Evolutionary conservation across 148 eudicot genomes (phyloP).

Genomic region (Camellia sinensis): DNA sequence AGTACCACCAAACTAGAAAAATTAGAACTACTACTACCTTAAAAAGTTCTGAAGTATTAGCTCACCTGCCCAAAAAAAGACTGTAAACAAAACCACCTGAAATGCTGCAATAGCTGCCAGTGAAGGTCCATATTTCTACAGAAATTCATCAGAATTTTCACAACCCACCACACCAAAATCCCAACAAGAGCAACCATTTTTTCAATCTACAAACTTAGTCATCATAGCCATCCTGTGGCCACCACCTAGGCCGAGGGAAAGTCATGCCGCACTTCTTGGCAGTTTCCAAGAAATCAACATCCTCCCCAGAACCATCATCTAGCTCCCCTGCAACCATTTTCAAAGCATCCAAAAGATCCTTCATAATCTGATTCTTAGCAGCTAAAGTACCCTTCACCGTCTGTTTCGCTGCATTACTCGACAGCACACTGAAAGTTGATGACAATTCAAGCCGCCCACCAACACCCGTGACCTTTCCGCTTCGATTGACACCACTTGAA

Average conservation of each 20-base stretch:
- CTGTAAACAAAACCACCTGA: background rate
- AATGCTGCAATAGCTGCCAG: background rate
- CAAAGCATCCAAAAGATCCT: slow-evolving; percentile 26
- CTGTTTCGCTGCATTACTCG: background rate
- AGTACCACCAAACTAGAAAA: background rate
- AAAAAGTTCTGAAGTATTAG: background rate
- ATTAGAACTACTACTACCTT: background rate
- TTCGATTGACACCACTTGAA: background rate
- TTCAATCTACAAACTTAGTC: slow-evolving; percentile 1
- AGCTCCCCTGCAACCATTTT: slow-evolving; percentile 13
- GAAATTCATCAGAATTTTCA: background rate
- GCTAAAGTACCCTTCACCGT: background rate
- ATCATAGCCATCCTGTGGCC: slow-evolving; percentile 20
- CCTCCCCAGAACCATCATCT: slow-evolving; percentile 6
- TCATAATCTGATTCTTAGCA: slow-evolving; percentile 13
- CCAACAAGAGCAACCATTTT: no score
- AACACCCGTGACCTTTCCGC: background rate
- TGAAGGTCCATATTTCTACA: background rate
- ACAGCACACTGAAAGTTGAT: slow-evolving; percentile 12
- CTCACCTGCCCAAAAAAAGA: background rate
- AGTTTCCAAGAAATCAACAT: slow-evolving; percentile 45
- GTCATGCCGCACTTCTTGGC: slow-evolving; percentile 43
- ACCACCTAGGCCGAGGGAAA: slow-evolving; percentile 46
- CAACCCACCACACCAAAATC: no score
- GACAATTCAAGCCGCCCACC: slow-evolving; percentile 21